Base-by-base conservation (phyloP, 1,284 basidiomycete genomes). In the Microbotryum saponariae region DNA sequence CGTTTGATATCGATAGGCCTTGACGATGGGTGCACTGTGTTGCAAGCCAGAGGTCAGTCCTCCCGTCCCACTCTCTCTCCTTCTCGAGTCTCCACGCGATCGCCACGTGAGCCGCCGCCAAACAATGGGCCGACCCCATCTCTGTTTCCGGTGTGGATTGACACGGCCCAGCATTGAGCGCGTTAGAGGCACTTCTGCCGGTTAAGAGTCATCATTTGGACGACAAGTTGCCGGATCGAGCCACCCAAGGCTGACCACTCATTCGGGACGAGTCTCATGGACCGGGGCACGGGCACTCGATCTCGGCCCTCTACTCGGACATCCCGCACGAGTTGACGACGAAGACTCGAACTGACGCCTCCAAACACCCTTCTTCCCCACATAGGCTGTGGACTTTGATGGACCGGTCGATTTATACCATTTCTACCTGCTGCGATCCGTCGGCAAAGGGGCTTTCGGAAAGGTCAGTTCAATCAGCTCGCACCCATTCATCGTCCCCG, bases 361-460 rank as follows among this genome's bases (percentile, higher is more conserved):
- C 58, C 51, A 12, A 44, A 46, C 47, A 12, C 47, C 62, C 61
- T 59, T 60, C 55, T 55, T 46, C 60, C 45, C 61, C 49, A 31
- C 44, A 16, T 37, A 96, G 91, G 90, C 91, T 64, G 89, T 97
- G 78, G 93, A 98, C 81, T 98, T 97, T 76, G 92, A 97, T 69
- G 92, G 89, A 58, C 92, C 97, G 68, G 88, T 94, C 73, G 96
- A 91, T 74, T 85, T 98, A 59, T 98, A 96, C 76, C 94, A 98
- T 76, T 98, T 98, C 75, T 85, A 91, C 70, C 85, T 98, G 50
- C 78, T 97, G 33, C 82, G 73, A 90, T 71, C 70, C 70, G 93
- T 98, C 21, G 94, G 94, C 53, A 97, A 97, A 76, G 94, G 94
- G 58, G 94, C 94, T 1, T 97, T 98, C 75, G 94, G 94, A 73